A percentile compares a stretch with the other conserved stretches of the same genome.
phyloP scores from a whole-genome alignment of 108 stramenopile genomes.

The Cyclotella baltica region DNA sequence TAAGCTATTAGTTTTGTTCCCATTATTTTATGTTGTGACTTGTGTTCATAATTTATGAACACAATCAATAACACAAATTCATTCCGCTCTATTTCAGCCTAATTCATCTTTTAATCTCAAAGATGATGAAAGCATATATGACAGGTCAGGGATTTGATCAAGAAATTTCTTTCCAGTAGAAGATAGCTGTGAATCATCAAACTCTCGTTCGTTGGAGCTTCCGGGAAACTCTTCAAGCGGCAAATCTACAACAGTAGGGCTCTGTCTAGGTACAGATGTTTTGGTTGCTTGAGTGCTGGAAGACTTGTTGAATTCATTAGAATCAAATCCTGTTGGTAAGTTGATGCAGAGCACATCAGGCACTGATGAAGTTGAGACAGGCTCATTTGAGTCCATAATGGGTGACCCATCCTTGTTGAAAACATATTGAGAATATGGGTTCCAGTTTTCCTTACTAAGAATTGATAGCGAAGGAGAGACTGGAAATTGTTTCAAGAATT shows the following conservation, averaged over 20 bases:
- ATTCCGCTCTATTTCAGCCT: too few species aligned
- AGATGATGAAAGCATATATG: constrained; percentile 44
- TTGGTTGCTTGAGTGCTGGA: neutral
- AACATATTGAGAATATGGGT: constrained; percentile 50
- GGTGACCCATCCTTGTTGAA: constrained; percentile 41
- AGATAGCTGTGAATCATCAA: constrained; percentile 30
- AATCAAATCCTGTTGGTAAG: constrained; percentile 55
- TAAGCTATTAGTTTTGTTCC: too few species aligned
- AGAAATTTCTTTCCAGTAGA: constrained; percentile 38
- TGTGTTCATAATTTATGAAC: too few species aligned
- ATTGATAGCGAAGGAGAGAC: constrained; percentile 23
- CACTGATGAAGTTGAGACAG: constrained; percentile 21
- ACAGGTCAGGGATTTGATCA: constrained; percentile 46
- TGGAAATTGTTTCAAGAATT: constrained; percentile 22
- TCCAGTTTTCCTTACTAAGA: constrained; percentile 51
- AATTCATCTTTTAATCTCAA: constrained; percentile 31
- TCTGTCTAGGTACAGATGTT: neutral
- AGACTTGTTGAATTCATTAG: constrained; percentile 26
- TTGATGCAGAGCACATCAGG: constrained; percentile 49
- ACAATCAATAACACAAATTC: too few species aligned
- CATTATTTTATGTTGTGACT: too few species aligned
- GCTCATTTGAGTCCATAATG: constrained; percentile 15
- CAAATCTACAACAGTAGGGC: constrained; percentile 34
- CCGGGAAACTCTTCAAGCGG: constrained; percentile 5
- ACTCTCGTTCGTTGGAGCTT: neutral